Conservation (phyloP, 768 basidiomycete species). For the Naganishia vaughanmartiniae region DNA sequence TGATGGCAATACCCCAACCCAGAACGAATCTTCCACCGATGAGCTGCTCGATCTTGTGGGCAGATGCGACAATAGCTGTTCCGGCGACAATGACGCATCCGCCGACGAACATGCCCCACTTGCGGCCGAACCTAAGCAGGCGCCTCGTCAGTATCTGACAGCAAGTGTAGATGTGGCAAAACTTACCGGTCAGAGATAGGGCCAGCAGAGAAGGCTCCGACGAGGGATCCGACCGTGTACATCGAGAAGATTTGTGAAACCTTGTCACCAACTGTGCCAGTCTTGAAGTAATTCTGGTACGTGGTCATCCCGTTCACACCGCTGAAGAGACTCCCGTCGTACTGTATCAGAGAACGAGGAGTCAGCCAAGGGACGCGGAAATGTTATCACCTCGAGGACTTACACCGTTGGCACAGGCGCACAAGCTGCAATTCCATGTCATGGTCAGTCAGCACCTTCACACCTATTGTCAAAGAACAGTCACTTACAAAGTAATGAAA, state of each 20-base stretch:
- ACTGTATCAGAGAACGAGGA: slow-evolving; percentile 7
- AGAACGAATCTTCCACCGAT: slow-evolving; percentile 58
- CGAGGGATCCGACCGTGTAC: slow-evolving; percentile 32
- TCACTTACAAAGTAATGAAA: slow-evolving; percentile 15
- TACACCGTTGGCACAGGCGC: slow-evolving; percentile 24
- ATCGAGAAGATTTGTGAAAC: slow-evolving; percentile 41
- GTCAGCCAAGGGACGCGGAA: neutral
- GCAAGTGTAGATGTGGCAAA: neutral
- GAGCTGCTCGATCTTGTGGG: slow-evolving; percentile 57
- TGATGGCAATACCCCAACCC: slow-evolving; percentile 58
- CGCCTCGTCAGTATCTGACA: neutral
- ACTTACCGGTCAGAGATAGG: slow-evolving; percentile 17
- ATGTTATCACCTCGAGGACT: neutral
- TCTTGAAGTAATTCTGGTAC: slow-evolving; percentile 37
- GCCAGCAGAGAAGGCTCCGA: slow-evolving; percentile 26
- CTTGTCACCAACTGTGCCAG: slow-evolving; percentile 31
- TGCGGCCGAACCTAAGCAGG: neutral
- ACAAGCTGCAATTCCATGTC: neutral
- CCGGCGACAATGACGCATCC: slow-evolving; percentile 49
- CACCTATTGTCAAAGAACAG: neutral
- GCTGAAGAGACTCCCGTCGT: slow-evolving; percentile 41
- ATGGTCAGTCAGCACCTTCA: neutral
- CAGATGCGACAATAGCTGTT: slow-evolving; percentile 56
- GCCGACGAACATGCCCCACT: slow-evolving; percentile 18
- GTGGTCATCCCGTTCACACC: slow-evolving; percentile 39